Evolutionary conservation across 2,329 filamentous ascomycete species (phyloP).

Genomic region (Mollisia scopiformis): DNA sequence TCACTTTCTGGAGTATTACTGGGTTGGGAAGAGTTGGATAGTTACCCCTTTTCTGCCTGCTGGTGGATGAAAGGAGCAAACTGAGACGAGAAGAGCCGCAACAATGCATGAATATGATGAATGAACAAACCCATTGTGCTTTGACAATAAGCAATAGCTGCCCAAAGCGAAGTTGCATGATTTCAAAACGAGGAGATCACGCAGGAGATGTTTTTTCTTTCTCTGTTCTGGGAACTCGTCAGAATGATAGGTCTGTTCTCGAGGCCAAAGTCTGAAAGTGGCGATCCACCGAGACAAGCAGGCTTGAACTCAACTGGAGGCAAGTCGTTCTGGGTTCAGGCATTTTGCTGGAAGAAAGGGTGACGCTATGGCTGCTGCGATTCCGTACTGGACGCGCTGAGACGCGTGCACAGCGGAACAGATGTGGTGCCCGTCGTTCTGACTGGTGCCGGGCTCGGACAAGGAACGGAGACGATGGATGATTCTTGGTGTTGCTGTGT

Average conservation of each 20-base stretch:
- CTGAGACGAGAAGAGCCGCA: constrained; percentile 15
- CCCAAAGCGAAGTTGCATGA: constrained; percentile 1
- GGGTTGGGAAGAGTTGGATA: not conserved
- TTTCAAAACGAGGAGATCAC: not conserved
- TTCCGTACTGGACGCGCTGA: not conserved
- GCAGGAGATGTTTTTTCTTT: not conserved
- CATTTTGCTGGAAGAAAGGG: not conserved
- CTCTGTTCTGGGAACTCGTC: not conserved
- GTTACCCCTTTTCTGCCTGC: not conserved
- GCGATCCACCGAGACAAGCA: not conserved
- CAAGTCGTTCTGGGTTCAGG: not conserved
- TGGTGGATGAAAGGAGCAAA: not conserved
- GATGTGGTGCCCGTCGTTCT: too few relatives aligned
- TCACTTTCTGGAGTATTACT: not conserved
- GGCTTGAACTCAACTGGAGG: not conserved
- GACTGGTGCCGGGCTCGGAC: not conserved
- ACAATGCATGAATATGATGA: constrained; percentile 8
- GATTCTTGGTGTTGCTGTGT: not conserved
- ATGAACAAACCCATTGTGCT: not conserved
- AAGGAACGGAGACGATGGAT: not conserved
- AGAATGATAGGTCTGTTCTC: not conserved
- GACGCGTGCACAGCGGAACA: not conserved
- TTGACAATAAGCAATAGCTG: constrained; percentile 4
- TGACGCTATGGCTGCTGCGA: not conserved
- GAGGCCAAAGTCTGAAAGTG: not conserved